These are phyloP conservation scores for Selaginella moellendorffii DNA, from an alignment of 75 land plant genomes.

Conservation along the genomic window DNA sequence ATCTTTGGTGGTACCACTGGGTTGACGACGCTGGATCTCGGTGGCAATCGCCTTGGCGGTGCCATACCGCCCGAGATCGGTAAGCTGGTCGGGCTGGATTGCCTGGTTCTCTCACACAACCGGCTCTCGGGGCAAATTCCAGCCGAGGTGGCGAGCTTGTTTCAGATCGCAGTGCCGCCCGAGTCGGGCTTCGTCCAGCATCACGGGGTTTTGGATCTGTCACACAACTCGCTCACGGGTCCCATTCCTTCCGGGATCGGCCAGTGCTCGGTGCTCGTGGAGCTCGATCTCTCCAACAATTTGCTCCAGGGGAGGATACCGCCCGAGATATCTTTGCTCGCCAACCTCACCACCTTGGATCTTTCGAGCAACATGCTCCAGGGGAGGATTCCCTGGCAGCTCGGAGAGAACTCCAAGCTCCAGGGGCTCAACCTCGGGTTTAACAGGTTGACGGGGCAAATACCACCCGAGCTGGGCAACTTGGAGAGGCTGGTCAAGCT, in stretches of 20 bases:
- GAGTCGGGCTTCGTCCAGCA: conserved; percentile 4
- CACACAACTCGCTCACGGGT: conserved; percentile 24
- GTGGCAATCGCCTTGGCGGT: conserved; percentile 41
- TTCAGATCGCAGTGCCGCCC: background rate
- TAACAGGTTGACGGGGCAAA: conserved; percentile 11
- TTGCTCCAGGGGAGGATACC: conserved; percentile 29
- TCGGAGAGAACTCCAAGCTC: conserved; percentile 17
- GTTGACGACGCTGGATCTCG: conserved; percentile 1
- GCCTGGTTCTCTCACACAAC: conserved; percentile 6
- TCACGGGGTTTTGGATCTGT: conserved; percentile 13
- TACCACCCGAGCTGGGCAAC: background rate
- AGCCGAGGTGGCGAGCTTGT: background rate
- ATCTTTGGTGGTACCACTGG: background rate
- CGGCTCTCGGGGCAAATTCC: background rate
- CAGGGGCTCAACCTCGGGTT: conserved; percentile 13
- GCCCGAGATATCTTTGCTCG: conserved; percentile 18
- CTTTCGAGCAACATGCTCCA: conserved; percentile 27
- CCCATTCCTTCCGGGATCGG: conserved; percentile 22
- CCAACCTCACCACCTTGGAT: conserved; percentile 23
- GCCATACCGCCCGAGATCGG: conserved; percentile 28
- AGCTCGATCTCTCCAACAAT: conserved; percentile 15
- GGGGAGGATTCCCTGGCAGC: conserved; percentile 11
- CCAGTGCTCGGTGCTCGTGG: conserved; percentile 1
- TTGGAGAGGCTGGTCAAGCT: conserved; percentile 7
- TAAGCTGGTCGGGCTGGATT: background rate